phyloP scores from a whole-genome alignment of 495 filamentous ascomycete species.

The Xylaria intraflava region DNA sequence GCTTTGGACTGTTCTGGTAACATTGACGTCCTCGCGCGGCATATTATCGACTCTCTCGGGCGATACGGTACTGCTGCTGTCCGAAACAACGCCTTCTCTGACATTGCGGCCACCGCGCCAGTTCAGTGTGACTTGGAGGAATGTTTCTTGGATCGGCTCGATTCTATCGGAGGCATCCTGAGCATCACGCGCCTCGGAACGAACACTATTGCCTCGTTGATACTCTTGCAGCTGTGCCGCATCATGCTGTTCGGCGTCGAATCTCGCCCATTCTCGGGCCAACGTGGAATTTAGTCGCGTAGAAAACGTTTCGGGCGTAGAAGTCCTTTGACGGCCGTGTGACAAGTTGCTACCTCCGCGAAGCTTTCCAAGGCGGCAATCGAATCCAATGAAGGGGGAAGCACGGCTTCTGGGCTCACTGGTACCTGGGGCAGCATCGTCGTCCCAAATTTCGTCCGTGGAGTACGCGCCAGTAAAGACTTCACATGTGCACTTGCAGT shows the following conservation, averaged over 20 bases:
- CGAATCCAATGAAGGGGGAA: slow-evolving; percentile 10
- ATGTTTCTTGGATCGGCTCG: slow-evolving; percentile 17
- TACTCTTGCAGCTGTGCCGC: neutral
- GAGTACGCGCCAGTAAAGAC: slow-evolving; percentile 24
- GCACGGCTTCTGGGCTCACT: neutral
- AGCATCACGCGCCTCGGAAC: neutral
- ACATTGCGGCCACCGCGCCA: slow-evolving; percentile 12
- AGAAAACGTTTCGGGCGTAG: neutral
- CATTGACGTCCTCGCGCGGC: neutral
- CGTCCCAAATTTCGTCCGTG: slow-evolving; percentile 14
- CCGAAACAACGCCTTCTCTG: neutral
- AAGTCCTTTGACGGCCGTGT: neutral
- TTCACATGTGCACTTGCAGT: slow-evolving; percentile 31
- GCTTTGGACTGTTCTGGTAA: no score
- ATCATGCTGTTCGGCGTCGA: slow-evolving; percentile 17
- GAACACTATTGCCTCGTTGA: neutral
- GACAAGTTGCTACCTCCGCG: neutral
- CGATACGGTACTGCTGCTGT: neutral
- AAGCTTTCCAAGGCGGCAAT: slow-evolving; percentile 1
- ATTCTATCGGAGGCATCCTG: neutral
- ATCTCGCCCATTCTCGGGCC: slow-evolving; percentile 7
- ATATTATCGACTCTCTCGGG: neutral
- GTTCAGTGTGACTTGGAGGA: slow-evolving; percentile 16
- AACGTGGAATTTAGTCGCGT: neutral
- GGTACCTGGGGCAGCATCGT: neutral